Evolutionary conservation across 345 rosid genomes (phyloP).

Genomic region (Aquilaria yunnanensis): DNA sequence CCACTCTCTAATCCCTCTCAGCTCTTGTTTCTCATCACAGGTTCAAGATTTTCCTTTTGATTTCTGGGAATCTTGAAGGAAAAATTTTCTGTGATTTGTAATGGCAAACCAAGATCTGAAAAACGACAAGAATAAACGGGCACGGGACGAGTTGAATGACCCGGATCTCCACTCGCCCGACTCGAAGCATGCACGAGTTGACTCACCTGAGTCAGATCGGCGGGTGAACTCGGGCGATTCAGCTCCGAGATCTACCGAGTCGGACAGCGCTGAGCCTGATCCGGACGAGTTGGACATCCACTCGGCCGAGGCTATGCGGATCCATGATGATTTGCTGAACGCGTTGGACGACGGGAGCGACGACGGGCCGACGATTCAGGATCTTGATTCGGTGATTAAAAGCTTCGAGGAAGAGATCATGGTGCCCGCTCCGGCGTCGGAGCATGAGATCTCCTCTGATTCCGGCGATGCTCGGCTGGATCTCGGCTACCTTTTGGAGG

Average conservation of each 20-base stretch:
- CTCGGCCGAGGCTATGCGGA: constrained; percentile 48
- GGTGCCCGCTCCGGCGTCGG: constrained; percentile 6
- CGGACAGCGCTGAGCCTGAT: constrained; percentile 30
- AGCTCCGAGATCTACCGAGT: constrained; percentile 16
- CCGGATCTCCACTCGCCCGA: background rate
- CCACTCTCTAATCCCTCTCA: background rate
- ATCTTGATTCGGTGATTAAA: constrained; percentile 61
- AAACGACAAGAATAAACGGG: constrained; percentile 21
- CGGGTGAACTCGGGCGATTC: constrained; percentile 18
- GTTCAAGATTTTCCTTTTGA: background rate
- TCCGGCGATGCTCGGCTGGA: constrained; percentile 37
- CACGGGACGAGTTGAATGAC: constrained; percentile 13
- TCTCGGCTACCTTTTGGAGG: constrained; percentile 66
- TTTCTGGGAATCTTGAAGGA: constrained; percentile 1
- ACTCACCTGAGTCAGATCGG: constrained; percentile 25
- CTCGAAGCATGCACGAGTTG: background rate
- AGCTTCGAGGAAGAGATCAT: constrained; percentile 68
- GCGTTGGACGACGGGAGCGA: constrained; percentile 48
- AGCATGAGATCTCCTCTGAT: constrained; percentile 10
- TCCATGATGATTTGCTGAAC: constrained; percentile 50
- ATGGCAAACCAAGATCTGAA: constrained; percentile 14
- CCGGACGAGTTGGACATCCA: constrained; percentile 16
- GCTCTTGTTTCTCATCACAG: background rate
- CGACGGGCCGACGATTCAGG: constrained; percentile 36
- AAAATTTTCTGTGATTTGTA: background rate